phyloP scores from a whole-genome alignment of 805 yeast species.

The Starmerella geochares region DNA sequence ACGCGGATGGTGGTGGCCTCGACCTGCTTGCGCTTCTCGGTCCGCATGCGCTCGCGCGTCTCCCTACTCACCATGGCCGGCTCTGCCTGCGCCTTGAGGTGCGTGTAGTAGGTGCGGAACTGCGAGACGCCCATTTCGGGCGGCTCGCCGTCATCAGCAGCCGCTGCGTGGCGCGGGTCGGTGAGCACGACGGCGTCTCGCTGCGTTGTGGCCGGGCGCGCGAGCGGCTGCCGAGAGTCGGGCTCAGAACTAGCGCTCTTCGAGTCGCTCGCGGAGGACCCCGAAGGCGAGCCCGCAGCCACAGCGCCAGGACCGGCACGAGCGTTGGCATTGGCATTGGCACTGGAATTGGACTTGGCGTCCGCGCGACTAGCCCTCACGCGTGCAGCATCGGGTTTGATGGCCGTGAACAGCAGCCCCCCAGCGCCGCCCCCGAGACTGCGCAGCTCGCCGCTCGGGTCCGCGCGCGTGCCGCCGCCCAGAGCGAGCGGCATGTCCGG shows the following conservation, averaged over 20 bases:
- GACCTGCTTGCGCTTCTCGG: slow-evolving; percentile 26
- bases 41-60: slow-evolving; percentile 32
- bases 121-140: slow-evolving; percentile 44
- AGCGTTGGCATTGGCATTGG: not conserved
- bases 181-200: not conserved
- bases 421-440: slow-evolving; percentile 15
- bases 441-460: slow-evolving; percentile 1
- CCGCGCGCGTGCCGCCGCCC: slow-evolving; percentile 1
- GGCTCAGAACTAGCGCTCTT: no score
- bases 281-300: no score
- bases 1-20: slow-evolving; percentile 39
- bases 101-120: slow-evolving; percentile 44
- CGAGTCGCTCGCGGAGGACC: no score
- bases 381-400: not conserved
- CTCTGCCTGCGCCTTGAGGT: slow-evolving; percentile 35
- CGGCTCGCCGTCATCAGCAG: slow-evolving; percentile 25
- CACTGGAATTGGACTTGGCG: no score
- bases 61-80: slow-evolving; percentile 38
- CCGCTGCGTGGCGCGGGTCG: not conserved
- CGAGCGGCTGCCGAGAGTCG: no score
- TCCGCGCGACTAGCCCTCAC: no score
- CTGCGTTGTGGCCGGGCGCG: no score
- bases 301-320: no score
- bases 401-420: slow-evolving; percentile 16
- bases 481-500: slow-evolving; percentile 12